Base-by-base conservation (phyloP, 768 basidiomycete species). In the Zangia roseola region DNA sequence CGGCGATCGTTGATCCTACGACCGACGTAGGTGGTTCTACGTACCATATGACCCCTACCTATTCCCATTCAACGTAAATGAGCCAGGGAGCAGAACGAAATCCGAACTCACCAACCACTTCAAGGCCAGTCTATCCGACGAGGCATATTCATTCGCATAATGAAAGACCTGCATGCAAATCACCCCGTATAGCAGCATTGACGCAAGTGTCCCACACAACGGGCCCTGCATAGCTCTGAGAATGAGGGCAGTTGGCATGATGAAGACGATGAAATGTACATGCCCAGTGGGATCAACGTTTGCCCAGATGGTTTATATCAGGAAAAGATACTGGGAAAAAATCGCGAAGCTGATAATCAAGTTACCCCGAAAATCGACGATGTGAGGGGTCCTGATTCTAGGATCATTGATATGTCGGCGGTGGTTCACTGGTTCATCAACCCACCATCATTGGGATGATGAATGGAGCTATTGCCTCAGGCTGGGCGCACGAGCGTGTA, bases 161-260 rank as follows among this genome's bases (percentile, higher is more conserved):
- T 35, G 41, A 33, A 59, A 59, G 4, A 44, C 49, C 28, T 59
- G 57, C 48, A 55, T 40, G 45, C 57, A 59, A 26, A 59, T 42
- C 13, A 57, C 43, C 6, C 57, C 48, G 7, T 57, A 57, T 6
- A 57, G 42, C 13, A 46, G 9, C 43, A 52, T 43, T 3, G 49
- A 51, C 4, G 43, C 40, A 1, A 59, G 46, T 2, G 53, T 47
- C 24, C 57, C 57, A 14, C 42, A 43, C 4, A 59, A 28, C 14
- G 53, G 53, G 4, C 56, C 45, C 36, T 54, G 56, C 48, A 54
- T 58, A 12, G 47, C 33, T 28, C 9, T 28, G n/a, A 30, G 16
- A 28, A 45, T 20, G 16, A 54, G 17, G 21, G 19, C 0, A 21
- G 56, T 21, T 8, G 55, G 0, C 56, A 57, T 57, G 19, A 26